Conservation (phyloP, 768 basidiomycete genomes). For the Hortiboletus campestris region DNA sequence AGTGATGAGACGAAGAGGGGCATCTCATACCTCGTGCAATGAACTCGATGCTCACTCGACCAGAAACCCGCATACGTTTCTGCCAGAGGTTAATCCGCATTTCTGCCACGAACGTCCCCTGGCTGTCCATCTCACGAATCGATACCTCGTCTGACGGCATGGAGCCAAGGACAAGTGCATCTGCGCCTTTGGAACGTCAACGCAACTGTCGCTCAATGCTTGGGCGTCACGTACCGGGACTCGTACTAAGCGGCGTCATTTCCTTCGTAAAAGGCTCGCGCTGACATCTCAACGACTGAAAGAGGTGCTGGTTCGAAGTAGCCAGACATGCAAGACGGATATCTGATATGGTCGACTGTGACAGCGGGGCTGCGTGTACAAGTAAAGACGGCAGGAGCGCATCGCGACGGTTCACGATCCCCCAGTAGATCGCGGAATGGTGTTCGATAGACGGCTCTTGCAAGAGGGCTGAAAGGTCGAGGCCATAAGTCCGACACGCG, state of each 20-base stretch:
- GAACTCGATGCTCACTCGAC: conserved; percentile 57
- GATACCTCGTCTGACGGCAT: conserved; percentile 55
- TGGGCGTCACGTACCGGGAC: conserved; percentile 5
- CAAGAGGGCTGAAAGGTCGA: conserved; percentile 53
- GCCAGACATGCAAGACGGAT: conserved; percentile 62
- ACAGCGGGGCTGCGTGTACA: conserved; percentile 47
- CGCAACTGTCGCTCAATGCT: no score
- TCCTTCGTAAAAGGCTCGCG: conserved; percentile 8
- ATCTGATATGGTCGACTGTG: conserved; percentile 49
- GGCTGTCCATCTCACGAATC: conserved; percentile 49
- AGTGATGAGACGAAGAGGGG: neutral
- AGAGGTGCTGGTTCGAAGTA: conserved; percentile 24
- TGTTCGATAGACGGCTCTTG: conserved; percentile 64
- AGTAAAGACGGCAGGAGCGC: conserved; percentile 51
- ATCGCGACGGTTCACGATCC: conserved; percentile 52
- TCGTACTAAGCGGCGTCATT: conserved; percentile 12
- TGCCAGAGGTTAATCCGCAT: conserved; percentile 55
- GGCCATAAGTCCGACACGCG: conserved; percentile 48
- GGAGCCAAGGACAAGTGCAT: conserved; percentile 43
- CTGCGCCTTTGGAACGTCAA: conserved; percentile 36
- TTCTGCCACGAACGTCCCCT: conserved; percentile 52
- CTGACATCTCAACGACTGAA: conserved; percentile 23
- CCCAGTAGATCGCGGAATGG: conserved; percentile 73
- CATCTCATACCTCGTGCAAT: conserved; percentile 49
- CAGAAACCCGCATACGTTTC: conserved; percentile 66